phyloP scores from a whole-genome alignment of 1,284 basidiomycete species.

The Hymenochaete sp. region DNA sequence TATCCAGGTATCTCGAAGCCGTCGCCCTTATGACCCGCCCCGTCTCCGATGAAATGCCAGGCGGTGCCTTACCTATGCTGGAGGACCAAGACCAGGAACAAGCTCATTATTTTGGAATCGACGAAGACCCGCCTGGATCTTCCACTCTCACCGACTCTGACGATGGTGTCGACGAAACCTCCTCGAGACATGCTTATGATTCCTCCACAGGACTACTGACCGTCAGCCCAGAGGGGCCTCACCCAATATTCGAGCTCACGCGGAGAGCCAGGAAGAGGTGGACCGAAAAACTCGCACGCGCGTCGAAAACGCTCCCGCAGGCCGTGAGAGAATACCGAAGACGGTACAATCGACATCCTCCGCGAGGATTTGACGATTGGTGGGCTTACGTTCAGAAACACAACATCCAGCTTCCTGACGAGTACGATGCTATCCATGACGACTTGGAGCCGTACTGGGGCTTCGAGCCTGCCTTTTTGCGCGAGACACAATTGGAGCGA shows the following conservation, averaged over 20 bases:
- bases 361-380: constrained; percentile 52
- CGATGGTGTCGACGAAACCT: not conserved
- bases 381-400: constrained; percentile 50
- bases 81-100: constrained; percentile 11
- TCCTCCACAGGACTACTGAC: constrained; percentile 25
- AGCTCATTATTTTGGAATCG: too few species aligned
- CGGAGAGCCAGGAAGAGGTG: constrained; percentile 32
- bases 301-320: constrained; percentile 36
- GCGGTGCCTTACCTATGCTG: constrained; percentile 1
- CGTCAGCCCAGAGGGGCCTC: constrained; percentile 28
- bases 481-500: constrained; percentile 28
- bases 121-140: too few species aligned
- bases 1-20: constrained; percentile 11
- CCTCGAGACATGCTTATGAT: not conserved
- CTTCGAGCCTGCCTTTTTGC: constrained; percentile 38
- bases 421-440: constrained; percentile 46
- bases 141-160: too few species aligned
- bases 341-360: constrained; percentile 40
- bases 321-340: constrained; percentile 39
- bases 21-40: constrained; percentile 4
- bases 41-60: constrained; percentile 1
- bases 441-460: constrained; percentile 51
- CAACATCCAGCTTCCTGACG: constrained; percentile 49
- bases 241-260: constrained; percentile 40
- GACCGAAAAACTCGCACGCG: constrained; percentile 32